Evolutionary conservation across 2,329 filamentous ascomycete species (phyloP), one percentile per base, ranked within the genome.

Genomic region (Phialophora tarda): DNA sequence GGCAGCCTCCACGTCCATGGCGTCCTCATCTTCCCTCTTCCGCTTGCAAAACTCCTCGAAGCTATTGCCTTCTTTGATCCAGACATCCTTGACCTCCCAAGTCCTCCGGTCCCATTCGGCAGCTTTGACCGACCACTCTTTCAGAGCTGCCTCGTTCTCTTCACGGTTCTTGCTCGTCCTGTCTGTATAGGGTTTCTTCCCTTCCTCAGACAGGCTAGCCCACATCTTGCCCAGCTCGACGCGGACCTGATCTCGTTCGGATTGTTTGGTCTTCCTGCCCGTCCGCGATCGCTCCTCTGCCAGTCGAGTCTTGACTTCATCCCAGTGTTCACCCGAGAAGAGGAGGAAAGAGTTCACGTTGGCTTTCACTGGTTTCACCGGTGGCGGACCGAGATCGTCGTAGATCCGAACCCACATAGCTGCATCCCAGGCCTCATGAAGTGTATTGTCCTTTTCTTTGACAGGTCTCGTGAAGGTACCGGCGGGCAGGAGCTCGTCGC

Each of bases 201-300:
- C 85, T 53, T 91, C 90, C 5, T 87, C 83, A 1, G 84, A 79
- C 0, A 91, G 88, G 58, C 91, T 90, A 72, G 90, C 91, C 95
- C 95, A 99, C 89, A 95, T 93, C 75, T 90, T 89, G 30, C 93
- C 93, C 10, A 95, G 87, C 76, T 93, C 92, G 59, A 89, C 86
- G 38, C 95, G 91, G 63, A 98, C 91, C 74, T 96, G 92, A 73
- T 88, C 84, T 50, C 86, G 83, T 1, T 83, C 81, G 2, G 85
- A 85, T 72, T 92, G 96, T 6, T 89, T 88, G 24, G 59, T 61
- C 58, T 65, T 69, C 53, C 64, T 69, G 30, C 68, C 67, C 51
- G 86, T 83, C 0, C 88, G 81, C 3, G 85, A 82, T 63, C 85
- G 84, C 30, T 89, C 86, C n/a, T 85, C 86, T 60, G 89, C 86